Evolutionary conservation across 257 asterid species (phyloP), one percentile per base, ranked within the genome.

Genomic region (Anisodus tanguticus): DNA sequence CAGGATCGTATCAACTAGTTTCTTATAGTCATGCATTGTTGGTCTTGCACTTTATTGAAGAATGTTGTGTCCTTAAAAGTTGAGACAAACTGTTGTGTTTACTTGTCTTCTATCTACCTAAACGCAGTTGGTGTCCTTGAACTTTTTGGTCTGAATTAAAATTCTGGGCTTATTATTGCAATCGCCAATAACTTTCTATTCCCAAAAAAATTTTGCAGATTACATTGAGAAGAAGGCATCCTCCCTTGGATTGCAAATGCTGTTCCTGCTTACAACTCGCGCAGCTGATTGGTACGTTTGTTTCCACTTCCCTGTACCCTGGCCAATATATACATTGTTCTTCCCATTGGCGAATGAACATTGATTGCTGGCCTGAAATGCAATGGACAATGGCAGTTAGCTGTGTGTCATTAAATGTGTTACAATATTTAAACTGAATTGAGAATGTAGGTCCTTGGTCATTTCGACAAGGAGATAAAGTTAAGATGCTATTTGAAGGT

Each of bases 171-270:
- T 77, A 12, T 51, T 76, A 76, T 26, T 51, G 63, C 80, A 53
- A 77, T 53, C 8, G 64, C 82, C 31, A 77, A 7, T 53, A 53
- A 53, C 64, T 53, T 26, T 51, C 64, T 53, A 26, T 76, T 76
- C 81, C 63, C 6, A 64, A 51, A 81, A 41, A 22, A 8, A 26
- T 6, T 15, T 4, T 89, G 90, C 94, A 95, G 98, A 97, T 88
- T 95, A 93, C 86, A 88, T 94, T 79, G 99, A 97, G 91, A 95
- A 93, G 91, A 97, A 92, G 92, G 97, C 99, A 54, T 92, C 93
- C 69, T 88, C 94, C 54, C 90, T 93, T 78, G 98, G 98, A 71
- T 86, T 97, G 85, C 88, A 89, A 89, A 89, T 69, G 91, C 93
- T 97, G 60, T 97, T 95, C 86, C 91, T 97, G 35, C 94, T 95